phyloP scores from a whole-genome alignment of 805 yeast species.

The Metschnikowia sp. region DNA sequence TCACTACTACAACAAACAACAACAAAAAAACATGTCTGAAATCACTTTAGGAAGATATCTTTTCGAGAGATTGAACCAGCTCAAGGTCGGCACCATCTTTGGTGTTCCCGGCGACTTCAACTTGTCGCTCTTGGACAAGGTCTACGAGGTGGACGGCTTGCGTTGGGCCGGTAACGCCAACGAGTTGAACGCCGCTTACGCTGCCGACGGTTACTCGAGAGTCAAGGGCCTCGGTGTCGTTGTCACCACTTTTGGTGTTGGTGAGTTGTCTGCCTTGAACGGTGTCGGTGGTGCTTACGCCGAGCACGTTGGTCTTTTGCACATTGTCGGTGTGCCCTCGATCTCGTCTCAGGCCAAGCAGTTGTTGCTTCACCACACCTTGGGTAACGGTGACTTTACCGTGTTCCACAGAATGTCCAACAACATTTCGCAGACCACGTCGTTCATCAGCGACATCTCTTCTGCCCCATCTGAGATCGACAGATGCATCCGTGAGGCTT shows the following conservation, averaged over 20 bases:
- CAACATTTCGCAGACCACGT: constrained; percentile 64
- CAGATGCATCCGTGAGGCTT: constrained; percentile 69
- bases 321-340: constrained; percentile 85
- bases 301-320: constrained; percentile 82
- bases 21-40: constrained; percentile 26
- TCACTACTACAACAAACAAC: background rate
- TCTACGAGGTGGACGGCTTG: constrained; percentile 69
- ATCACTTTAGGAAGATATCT: constrained; percentile 73
- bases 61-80: constrained; percentile 74
- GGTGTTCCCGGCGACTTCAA: constrained; percentile 86
- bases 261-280: constrained; percentile 79
- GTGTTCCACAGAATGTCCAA: constrained; percentile 78
- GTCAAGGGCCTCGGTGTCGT: constrained; percentile 72
- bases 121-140: constrained; percentile 64
- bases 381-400: constrained; percentile 79
- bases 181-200: constrained; percentile 84
- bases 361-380: constrained; percentile 74
- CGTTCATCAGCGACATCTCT: constrained; percentile 58
- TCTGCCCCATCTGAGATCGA: constrained; percentile 72
- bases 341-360: constrained; percentile 68
- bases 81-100: constrained; percentile 66
- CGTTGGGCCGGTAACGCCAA: constrained; percentile 92
- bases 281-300: constrained; percentile 89
- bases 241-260: constrained; percentile 87
- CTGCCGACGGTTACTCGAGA: constrained; percentile 87